phyloP scores from a whole-genome alignment of 176 grass and related monocot genomes.

The Lolium perenne region DNA sequence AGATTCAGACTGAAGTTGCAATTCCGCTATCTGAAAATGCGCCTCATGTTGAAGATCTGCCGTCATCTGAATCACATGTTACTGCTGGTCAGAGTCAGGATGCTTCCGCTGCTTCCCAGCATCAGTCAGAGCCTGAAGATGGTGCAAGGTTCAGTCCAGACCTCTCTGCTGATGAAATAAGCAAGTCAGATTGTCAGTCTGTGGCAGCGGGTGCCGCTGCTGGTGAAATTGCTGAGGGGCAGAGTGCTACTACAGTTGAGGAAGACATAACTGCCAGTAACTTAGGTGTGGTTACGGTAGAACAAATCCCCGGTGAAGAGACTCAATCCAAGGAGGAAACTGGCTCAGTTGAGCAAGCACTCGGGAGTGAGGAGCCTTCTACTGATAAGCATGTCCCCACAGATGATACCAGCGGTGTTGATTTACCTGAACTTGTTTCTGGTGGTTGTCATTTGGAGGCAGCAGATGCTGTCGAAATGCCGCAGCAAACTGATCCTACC shows the following conservation, averaged over 20 bases:
- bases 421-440: conserved; percentile 12
- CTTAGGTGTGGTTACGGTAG: neutral
- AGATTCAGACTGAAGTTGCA: neutral
- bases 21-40: conserved; percentile 11
- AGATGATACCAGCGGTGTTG: neutral
- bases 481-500: conserved; percentile 34
- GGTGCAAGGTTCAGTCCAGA: conserved; percentile 31
- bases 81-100: conserved; percentile 17
- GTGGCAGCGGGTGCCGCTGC: neutral
- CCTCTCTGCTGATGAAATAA: conserved; percentile 25
- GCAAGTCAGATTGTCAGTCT: neutral
- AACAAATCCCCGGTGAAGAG: conserved; percentile 13
- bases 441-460: conserved; percentile 11
- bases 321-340: conserved; percentile 24
- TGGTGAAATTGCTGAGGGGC: conserved; percentile 7
- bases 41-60: conserved; percentile 10
- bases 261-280: conserved; percentile 24
- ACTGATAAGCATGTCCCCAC: conserved; percentile 20
- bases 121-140: conserved; percentile 9
- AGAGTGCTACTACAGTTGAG: conserved; percentile 2
- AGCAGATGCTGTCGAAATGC: conserved; percentile 18
- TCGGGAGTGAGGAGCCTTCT: neutral
- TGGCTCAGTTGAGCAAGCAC: conserved; percentile 28
- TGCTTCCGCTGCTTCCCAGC: neutral
- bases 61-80: conserved; percentile 16